Conservation (phyloP, 495 filamentous ascomycete genomes). For the Xylaria nigripes region DNA sequence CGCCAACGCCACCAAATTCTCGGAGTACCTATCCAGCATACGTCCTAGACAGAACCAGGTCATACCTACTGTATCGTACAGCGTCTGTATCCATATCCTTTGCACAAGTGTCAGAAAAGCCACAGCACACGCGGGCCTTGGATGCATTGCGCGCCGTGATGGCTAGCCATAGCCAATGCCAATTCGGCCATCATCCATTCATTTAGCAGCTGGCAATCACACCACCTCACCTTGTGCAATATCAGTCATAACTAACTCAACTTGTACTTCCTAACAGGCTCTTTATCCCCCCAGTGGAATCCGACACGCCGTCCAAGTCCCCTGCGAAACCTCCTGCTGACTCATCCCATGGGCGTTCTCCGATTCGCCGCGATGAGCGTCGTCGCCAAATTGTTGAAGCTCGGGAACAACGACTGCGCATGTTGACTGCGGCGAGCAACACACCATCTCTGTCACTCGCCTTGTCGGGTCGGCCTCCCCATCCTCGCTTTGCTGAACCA, state of each 20-base stretch:
- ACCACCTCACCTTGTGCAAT: background rate
- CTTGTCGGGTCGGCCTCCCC: too few relatives aligned
- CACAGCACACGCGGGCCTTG: background rate
- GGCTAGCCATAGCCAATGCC: background rate
- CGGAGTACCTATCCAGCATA: background rate
- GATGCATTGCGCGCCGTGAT: background rate
- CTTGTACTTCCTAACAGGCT: slow-evolving; percentile 30
- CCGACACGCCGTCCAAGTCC: slow-evolving; percentile 47
- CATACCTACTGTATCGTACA: background rate
- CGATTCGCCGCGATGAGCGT: slow-evolving; percentile 46
- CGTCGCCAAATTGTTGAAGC: slow-evolving; percentile 12
- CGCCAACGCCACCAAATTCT: background rate
- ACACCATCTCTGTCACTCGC: background rate
- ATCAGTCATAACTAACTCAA: background rate
- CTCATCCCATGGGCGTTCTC: slow-evolving; percentile 55
- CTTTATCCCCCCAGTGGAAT: slow-evolving; percentile 47
- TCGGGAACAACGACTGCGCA: slow-evolving; percentile 18
- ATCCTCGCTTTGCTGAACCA: background rate
- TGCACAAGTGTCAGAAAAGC: background rate
- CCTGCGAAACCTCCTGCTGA: slow-evolving; percentile 33
- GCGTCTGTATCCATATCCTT: background rate
- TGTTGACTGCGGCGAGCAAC: slow-evolving; percentile 1
- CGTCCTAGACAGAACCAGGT: background rate
- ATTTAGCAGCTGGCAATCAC: background rate
- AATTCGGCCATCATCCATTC: background rate